phyloP scores from a whole-genome alignment of 306 rosid genomes.

The Trifolium pratense region DNA sequence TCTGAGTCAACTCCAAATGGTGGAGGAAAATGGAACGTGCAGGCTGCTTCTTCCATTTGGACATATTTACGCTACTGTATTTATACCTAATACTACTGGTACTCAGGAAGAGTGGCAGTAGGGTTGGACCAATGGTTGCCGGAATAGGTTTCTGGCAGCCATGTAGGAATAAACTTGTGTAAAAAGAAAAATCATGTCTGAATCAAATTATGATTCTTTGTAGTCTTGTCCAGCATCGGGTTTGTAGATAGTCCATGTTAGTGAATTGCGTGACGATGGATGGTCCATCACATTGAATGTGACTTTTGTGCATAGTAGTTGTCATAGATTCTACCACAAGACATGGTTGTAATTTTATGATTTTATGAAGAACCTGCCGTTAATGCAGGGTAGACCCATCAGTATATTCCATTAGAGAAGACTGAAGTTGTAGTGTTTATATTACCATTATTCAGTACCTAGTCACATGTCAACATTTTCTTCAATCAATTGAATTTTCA shows the following conservation, averaged over 20 bases:
- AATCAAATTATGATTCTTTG: slow-evolving; percentile 95
- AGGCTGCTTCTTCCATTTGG: slow-evolving; percentile 68
- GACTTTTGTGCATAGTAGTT: slow-evolving; percentile 85
- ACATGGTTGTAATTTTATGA: slow-evolving; percentile 51
- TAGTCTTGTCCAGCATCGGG: slow-evolving; percentile 74
- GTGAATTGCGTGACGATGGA: slow-evolving; percentile 58
- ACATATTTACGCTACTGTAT: slow-evolving; percentile 64
- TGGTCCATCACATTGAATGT: slow-evolving; percentile 57
- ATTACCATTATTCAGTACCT: slow-evolving; percentile 25
- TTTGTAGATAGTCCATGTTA: slow-evolving; percentile 66
- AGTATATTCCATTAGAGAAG: slow-evolving; percentile 54
- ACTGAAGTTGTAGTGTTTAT: slow-evolving; percentile 41
- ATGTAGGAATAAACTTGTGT: slow-evolving; percentile 59
- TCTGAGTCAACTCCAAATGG: slow-evolving; percentile 75
- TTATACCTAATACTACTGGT: slow-evolving; percentile 57
- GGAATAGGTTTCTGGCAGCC: slow-evolving; percentile 74
- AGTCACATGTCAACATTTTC: slow-evolving; percentile 20
- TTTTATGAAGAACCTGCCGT: slow-evolving; percentile 58
- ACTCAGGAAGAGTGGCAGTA: slow-evolving; percentile 66
- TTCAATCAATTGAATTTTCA: slow-evolving; percentile 23
- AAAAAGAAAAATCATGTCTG: slow-evolving; percentile 54
- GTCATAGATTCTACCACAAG: slow-evolving; percentile 49
- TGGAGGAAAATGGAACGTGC: slow-evolving; percentile 67
- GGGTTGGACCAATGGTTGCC: slow-evolving; percentile 73
- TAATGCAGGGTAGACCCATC: slow-evolving; percentile 61